These are phyloP conservation scores for Aspergillus hortae DNA, from an alignment of 2,329 filamentous ascomycete genomes.

Conservation along the genomic window DNA sequence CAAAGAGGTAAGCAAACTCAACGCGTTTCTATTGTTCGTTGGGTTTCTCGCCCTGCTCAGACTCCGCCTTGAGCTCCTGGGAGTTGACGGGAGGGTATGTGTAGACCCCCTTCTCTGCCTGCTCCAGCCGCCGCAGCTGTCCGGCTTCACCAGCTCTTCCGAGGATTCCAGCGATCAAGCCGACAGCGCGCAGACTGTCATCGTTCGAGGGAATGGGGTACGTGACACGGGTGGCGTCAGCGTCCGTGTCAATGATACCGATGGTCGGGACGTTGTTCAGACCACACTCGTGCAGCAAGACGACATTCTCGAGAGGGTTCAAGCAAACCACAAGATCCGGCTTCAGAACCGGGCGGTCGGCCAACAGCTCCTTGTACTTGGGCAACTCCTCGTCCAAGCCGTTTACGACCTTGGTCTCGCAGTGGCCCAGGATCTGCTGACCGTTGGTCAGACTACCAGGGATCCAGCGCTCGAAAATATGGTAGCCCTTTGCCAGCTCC, in stretches of 20 bases:
- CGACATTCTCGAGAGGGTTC: conserved; percentile 90
- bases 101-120: conserved; percentile 60
- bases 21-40: not conserved
- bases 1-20: conserved; percentile 2
- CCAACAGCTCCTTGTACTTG: conserved; percentile 65
- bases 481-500: conserved; percentile 71
- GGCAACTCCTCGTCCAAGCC: conserved; percentile 62
- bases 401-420: conserved; percentile 71
- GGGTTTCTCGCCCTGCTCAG: not conserved
- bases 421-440: conserved; percentile 75
- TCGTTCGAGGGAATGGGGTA: conserved; percentile 97
- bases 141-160: conserved; percentile 80
- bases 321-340: conserved; percentile 90
- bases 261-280: conserved; percentile 87
- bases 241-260: conserved; percentile 90
- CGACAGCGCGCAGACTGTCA: conserved; percentile 81
- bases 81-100: conserved; percentile 46
- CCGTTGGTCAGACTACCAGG: conserved; percentile 91
- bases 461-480: conserved; percentile 90
- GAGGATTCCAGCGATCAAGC: conserved; percentile 79
- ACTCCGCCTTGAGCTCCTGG: not conserved
- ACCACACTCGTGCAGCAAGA: conserved; percentile 86
- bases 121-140: conserved; percentile 61
- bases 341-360: conserved; percentile 63
- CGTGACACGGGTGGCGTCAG: conserved; percentile 88